Percentiles rank a stretch among this genome's conserved stretches.
These are phyloP conservation scores for Papiliotrema nemorosa DNA, from an alignment of 1,284 basidiomycete genomes.

Conservation along the genomic window DNA sequence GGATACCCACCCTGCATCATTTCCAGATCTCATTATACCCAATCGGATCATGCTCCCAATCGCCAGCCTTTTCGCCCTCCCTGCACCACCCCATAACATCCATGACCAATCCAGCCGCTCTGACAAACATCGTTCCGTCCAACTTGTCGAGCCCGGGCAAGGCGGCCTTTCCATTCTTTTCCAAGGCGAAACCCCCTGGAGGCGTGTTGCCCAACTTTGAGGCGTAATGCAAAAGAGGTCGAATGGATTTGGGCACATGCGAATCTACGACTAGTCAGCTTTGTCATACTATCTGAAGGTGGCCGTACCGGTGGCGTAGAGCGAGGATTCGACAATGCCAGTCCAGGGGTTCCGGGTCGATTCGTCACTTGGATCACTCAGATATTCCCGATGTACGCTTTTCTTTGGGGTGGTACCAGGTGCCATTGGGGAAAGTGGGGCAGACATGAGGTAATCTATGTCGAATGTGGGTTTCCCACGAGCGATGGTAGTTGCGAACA, in stretches of 20 bases:
- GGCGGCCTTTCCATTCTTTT: slow-evolving; percentile 41
- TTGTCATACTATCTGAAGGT: neutral
- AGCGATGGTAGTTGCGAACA: slow-evolving; percentile 53
- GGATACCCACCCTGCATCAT: too few relatives aligned
- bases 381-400: slow-evolving; percentile 8
- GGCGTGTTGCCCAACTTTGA: slow-evolving; percentile 54
- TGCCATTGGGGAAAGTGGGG: slow-evolving; percentile 53
- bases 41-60: slow-evolving; percentile 61
- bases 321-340: slow-evolving; percentile 54
- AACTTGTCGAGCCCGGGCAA: slow-evolving; percentile 52
- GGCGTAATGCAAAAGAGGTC: slow-evolving; percentile 57
- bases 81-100: slow-evolving; percentile 61
- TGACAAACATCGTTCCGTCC: slow-evolving; percentile 63
- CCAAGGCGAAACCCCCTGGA: slow-evolving; percentile 54
- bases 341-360: slow-evolving; percentile 60
- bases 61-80: slow-evolving; percentile 50
- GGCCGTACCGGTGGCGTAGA: slow-evolving; percentile 53
- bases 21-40: slow-evolving; percentile 70
- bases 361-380: slow-evolving; percentile 23
- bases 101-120: slow-evolving; percentile 63
- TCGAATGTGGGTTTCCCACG: slow-evolving; percentile 62
- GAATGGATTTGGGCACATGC: slow-evolving; percentile 61
- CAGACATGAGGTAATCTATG: slow-evolving; percentile 57
- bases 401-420: slow-evolving; percentile 21
- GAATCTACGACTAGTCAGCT: slow-evolving; percentile 51